Evolutionary conservation across 2,329 filamentous ascomycete species (phyloP), one percentile per base, ranked within the genome.

Genomic region (Penicillium corylophilum): DNA sequence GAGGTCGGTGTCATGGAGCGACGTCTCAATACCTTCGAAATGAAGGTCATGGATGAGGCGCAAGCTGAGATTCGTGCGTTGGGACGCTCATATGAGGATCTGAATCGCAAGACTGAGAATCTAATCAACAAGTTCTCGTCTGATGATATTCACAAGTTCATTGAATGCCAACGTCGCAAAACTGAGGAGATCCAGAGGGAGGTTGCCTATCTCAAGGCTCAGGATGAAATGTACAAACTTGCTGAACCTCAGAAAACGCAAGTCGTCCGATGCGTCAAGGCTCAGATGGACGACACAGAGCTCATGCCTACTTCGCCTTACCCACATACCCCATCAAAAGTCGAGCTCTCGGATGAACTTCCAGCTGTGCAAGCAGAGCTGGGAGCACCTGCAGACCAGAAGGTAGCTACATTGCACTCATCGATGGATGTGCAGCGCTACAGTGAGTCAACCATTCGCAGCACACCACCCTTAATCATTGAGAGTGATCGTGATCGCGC

Each of bases 121-220:
- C 31, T 56, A 2, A 49, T 52, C 13, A 42, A 33, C 18, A 50
- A 45, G 15, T 26, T 36, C 16, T 41, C 48, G 0, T 35, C 42
- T 10, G 16, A 26, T 31, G 44, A 50, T 16, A 45, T 39, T 18
- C 41, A 55, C 2, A 28, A 36, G 16, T 50, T 59, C 29, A 48
- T 54, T 15, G 49, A 41, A 6, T 42, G 48, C 15, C 56, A 59
- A 7, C 31, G 28, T 1, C 44, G 47, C 18, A 57, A 49, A 40
- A 54, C 53, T 5, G 16, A 20, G 1, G 47, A 52, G 18, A 45
- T 62, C 2, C 50, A 57, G 12, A 39, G 9, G 7, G 56, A 61
- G 8, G 42, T 59, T 15, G 48, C 45, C 2, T 46, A 45, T 28
- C 23, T 55, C 22, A 51, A 49, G 40, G 23, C 44, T 9, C 33